These are phyloP conservation scores for Geranomyces michiganensis DNA, from an alignment of 192 early-diverging fungal species.

Conservation along the genomic window DNA sequence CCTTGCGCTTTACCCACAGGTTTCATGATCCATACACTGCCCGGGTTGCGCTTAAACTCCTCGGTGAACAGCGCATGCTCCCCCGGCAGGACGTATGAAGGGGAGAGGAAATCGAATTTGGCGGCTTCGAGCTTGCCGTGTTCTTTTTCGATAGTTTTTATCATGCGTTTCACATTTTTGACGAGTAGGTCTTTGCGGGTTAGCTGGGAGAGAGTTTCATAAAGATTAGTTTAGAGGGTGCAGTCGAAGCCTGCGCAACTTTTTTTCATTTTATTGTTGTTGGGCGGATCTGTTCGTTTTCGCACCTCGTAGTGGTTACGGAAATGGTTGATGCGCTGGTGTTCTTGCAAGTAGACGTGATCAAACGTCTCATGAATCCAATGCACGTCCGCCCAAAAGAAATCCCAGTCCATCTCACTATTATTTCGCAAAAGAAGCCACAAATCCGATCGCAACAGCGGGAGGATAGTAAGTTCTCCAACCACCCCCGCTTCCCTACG, in stretches of 20 bases:
- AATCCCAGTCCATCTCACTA: slow-evolving; percentile 65
- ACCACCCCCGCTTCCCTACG: no score
- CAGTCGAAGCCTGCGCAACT: no score
- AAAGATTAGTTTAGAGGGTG: no score
- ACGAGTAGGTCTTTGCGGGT: slow-evolving; percentile 68
- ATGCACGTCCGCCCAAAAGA: slow-evolving; percentile 68
- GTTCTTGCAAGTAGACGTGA: slow-evolving; percentile 62
- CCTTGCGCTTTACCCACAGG: slow-evolving; percentile 70
- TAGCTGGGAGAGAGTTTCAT: slow-evolving; percentile 44
- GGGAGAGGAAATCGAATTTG: slow-evolving; percentile 65
- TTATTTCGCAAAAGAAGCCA: background rate
- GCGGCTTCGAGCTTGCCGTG: slow-evolving; percentile 57
- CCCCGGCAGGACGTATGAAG: slow-evolving; percentile 60
- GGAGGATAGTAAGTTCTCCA: background rate
- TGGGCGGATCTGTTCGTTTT: slow-evolving; percentile 4
- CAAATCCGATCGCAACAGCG: no score
- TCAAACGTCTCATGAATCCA: slow-evolving; percentile 71
- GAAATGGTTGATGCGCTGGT: slow-evolving; percentile 67
- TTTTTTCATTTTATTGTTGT: no score
- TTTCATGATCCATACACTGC: slow-evolving; percentile 71
- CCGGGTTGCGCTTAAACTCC: slow-evolving; percentile 67
- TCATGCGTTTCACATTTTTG: slow-evolving; percentile 70
- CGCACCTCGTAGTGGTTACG: slow-evolving; percentile 67
- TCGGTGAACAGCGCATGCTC: slow-evolving; percentile 69
- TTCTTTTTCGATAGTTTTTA: slow-evolving; percentile 64